These are phyloP conservation scores for Ilyonectria destructans DNA, from an alignment of 2,329 filamentous ascomycete species.

Conservation along the genomic window DNA sequence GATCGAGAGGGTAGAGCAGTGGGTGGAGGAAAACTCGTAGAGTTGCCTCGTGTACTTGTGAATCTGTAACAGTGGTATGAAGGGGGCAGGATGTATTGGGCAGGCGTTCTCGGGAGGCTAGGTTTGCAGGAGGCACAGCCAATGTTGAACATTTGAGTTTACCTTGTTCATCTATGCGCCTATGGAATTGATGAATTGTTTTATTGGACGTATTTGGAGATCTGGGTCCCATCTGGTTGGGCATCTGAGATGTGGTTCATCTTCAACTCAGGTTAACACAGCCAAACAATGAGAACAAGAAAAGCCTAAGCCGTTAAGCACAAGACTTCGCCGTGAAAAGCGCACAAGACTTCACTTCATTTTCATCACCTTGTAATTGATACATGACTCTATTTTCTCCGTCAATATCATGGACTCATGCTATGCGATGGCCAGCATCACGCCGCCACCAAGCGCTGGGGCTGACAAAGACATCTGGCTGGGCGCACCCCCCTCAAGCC, in stretches of 20 bases:
- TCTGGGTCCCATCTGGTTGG: neutral
- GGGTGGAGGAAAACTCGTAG: slow-evolving; percentile 65
- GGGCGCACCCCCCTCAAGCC: slow-evolving; percentile 26
- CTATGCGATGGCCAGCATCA: neutral
- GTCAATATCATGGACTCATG: neutral
- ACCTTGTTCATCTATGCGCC: neutral
- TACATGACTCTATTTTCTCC: neutral
- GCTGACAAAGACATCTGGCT: neutral
- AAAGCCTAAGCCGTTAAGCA: neutral
- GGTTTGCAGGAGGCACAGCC: neutral
- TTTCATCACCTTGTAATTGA: neutral
- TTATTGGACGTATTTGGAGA: neutral
- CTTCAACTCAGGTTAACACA: neutral
- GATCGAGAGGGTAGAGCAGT: slow-evolving; percentile 70
- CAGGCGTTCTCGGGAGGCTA: slow-evolving; percentile 14
- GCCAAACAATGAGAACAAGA: neutral
- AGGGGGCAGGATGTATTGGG: neutral
- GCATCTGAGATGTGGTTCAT: neutral
- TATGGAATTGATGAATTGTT: neutral
- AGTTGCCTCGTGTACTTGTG: slow-evolving; percentile 13
- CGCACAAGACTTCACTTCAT: neutral
- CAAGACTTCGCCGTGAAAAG: neutral
- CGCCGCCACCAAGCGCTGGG: slow-evolving; percentile 18
- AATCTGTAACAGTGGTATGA: slow-evolving; percentile 4
- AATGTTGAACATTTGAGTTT: neutral